Evolutionary conservation across 2,329 filamentous ascomycete species (phyloP).

Genomic region (Pseudogymnoascus sp.): DNA sequence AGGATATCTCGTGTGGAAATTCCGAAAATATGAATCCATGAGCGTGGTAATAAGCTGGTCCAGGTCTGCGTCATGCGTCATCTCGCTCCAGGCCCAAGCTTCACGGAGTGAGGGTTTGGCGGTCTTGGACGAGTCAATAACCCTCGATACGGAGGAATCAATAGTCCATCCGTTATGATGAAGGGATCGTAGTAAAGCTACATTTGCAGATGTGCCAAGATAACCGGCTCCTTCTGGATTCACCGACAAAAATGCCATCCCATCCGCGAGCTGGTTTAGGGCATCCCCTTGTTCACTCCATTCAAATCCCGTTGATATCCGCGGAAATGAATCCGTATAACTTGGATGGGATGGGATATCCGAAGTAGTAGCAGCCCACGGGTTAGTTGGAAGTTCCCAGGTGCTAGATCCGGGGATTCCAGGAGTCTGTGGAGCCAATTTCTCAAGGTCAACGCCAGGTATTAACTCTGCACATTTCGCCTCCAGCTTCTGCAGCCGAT

Average conservation of each 20-base stretch:
- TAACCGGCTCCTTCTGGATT: constrained; percentile 30
- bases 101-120: constrained; percentile 12
- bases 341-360: not conserved
- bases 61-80: not conserved
- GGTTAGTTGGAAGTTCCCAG: not conserved
- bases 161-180: constrained; percentile 22
- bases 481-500: constrained; percentile 32
- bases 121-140: constrained; percentile 20
- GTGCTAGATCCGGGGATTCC: not conserved
- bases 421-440: not conserved
- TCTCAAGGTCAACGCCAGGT: constrained; percentile 31
- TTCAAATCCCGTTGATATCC: constrained; percentile 27
- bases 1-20: constrained; percentile 39
- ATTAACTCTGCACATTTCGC: constrained; percentile 31
- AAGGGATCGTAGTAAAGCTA: constrained; percentile 26
- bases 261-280: constrained; percentile 27
- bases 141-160: constrained; percentile 14
- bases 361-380: not conserved
- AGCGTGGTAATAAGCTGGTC: not conserved
- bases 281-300: constrained; percentile 25
- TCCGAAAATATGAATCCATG: constrained; percentile 35
- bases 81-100: constrained; percentile 11
- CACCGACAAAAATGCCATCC: constrained; percentile 31
- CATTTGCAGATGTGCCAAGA: constrained; percentile 26
- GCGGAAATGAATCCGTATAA: constrained; percentile 19